Evolutionary conservation across 495 filamentous ascomycete species (phyloP).

Genomic region (Neurospora discreta): DNA sequence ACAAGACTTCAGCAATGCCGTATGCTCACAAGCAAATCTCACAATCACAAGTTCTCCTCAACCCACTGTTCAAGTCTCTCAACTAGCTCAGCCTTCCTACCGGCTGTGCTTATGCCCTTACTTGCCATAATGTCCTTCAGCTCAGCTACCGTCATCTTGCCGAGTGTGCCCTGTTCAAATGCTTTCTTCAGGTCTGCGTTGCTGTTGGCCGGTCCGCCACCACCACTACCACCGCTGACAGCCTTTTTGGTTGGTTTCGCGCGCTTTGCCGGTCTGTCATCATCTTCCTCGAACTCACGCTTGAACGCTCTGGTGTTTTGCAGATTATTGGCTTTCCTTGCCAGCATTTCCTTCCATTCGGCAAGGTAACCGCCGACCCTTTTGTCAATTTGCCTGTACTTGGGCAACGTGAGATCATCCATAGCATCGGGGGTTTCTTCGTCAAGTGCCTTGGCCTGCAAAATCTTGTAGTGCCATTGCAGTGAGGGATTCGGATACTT

Average conservation of each 20-base stretch:
- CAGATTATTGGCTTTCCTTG: slow-evolving; percentile 34
- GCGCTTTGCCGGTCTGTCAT: slow-evolving; percentile 30
- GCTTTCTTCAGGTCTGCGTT: slow-evolving; percentile 47
- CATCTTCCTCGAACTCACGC: slow-evolving; percentile 29
- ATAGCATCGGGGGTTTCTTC: slow-evolving; percentile 76
- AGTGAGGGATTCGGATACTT: slow-evolving; percentile 91
- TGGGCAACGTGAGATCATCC: slow-evolving; percentile 78
- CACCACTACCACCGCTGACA: slow-evolving; percentile 9
- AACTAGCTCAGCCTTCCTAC: slow-evolving; percentile 72
- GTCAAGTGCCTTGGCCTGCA: slow-evolving; percentile 85
- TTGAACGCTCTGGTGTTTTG: slow-evolving; percentile 27
- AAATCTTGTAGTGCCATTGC: slow-evolving; percentile 95
- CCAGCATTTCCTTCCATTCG: slow-evolving; percentile 60
- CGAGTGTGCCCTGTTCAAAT: slow-evolving; percentile 47
- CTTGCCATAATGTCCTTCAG: slow-evolving; percentile 56
- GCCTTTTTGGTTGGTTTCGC: slow-evolving; percentile 21
- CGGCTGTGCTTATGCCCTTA: slow-evolving; percentile 49
- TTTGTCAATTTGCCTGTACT: slow-evolving; percentile 71
- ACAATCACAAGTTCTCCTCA: slow-evolving; percentile 38
- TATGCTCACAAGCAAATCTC: neutral
- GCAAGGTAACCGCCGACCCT: slow-evolving; percentile 66
- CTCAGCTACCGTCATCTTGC: slow-evolving; percentile 59
- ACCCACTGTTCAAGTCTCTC: slow-evolving; percentile 70
- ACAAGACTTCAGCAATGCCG: neutral
- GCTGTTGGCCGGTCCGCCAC: slow-evolving; percentile 22